A percentile compares a stretch with the other conserved stretches of the same genome.
These are phyloP conservation scores for Microthlaspi erraticum DNA, from an alignment of 345 rosid species.

Conservation along the genomic window DNA sequence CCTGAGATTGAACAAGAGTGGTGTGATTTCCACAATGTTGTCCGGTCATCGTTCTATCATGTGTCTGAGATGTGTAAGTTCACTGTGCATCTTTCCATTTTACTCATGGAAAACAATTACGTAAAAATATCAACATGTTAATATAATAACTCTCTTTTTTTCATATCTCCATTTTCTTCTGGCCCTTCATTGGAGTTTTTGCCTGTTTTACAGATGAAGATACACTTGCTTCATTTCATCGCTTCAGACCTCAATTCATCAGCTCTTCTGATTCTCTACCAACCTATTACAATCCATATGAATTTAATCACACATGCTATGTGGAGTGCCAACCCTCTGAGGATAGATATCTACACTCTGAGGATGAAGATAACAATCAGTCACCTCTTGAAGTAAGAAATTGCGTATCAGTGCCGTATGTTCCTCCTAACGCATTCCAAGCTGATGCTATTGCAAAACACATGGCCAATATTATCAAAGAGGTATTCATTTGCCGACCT, in stretches of 20 bases:
- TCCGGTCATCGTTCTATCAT: constrained; percentile 71
- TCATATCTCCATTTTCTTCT: not conserved
- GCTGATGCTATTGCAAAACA: constrained; percentile 53
- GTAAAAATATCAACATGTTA: not conserved
- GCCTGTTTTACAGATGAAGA: constrained; percentile 73
- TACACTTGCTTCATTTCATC: constrained; percentile 63
- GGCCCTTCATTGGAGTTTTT: constrained; percentile 18
- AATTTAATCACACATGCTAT: constrained; percentile 72
- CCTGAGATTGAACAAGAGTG: constrained; percentile 83
- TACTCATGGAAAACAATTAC: constrained; percentile 8
- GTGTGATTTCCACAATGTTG: constrained; percentile 82
- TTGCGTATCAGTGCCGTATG: constrained; percentile 77
- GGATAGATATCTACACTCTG: constrained; percentile 45
- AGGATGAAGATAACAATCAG: constrained; percentile 51
- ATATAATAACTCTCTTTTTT: not conserved
- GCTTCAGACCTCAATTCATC: constrained; percentile 76
- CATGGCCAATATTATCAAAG: constrained; percentile 57
- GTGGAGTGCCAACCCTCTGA: constrained; percentile 51
- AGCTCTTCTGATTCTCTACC: constrained; percentile 56
- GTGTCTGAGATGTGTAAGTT: constrained; percentile 78
- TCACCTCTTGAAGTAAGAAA: constrained; percentile 51
- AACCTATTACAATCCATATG: constrained; percentile 61
- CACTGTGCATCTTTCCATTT: constrained; percentile 23
- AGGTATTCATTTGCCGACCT: constrained; percentile 57
- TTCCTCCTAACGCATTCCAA: constrained; percentile 59